phyloP scores from a whole-genome alignment of 148 eudicot genomes.

The Persicaria maculosa region DNA sequence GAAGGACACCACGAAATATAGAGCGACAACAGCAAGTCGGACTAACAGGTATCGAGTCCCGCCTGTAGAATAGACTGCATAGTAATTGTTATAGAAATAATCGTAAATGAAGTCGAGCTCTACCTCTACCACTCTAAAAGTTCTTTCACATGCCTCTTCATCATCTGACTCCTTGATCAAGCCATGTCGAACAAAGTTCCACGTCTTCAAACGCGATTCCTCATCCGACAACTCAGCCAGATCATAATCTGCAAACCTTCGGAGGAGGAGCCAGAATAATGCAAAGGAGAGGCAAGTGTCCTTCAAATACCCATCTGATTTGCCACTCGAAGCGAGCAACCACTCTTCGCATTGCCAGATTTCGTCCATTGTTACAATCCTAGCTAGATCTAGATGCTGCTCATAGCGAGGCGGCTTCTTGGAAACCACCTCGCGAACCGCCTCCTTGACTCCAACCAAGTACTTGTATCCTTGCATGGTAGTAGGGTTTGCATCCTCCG shows the following conservation, averaged over 20 bases:
- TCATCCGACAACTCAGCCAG: background rate
- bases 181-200: constrained; percentile 2
- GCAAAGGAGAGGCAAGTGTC: constrained; percentile 4
- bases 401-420: background rate
- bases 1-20: background rate
- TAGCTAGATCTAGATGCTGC: background rate
- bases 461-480: constrained; percentile 10
- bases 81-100: constrained; percentile 9
- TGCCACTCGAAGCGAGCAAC: background rate
- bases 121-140: constrained; percentile 9
- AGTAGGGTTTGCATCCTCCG: background rate
- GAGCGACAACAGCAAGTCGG: background rate
- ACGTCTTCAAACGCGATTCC: background rate
- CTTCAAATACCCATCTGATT: background rate
- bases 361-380: background rate
- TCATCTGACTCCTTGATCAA: constrained; percentile 6
- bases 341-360: background rate
- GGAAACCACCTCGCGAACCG: background rate
- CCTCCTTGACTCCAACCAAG: constrained; percentile 10
- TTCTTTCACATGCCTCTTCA: background rate
- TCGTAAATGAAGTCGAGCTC: constrained; percentile 15
- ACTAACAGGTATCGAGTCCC: constrained; percentile 4
- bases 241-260: constrained; percentile 1
- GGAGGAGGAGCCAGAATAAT: constrained; percentile 1
- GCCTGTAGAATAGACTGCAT: constrained; percentile 2